Evolutionary conservation across 1,284 basidiomycete species (phyloP).

Genomic region (Quambalaria eucalypti): DNA sequence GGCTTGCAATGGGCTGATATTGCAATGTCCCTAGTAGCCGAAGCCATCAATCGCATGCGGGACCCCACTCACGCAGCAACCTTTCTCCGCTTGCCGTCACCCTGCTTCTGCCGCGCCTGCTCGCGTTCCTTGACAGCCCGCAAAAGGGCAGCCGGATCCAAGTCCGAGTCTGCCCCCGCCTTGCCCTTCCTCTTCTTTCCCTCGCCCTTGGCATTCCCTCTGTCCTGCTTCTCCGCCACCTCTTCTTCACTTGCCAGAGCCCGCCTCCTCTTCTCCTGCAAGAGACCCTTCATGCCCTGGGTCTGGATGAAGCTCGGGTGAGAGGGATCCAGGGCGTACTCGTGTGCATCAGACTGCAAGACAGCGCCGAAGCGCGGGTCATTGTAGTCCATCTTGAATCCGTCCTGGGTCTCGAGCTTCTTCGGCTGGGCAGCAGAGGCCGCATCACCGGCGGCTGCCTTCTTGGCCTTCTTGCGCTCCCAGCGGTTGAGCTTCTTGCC

Average conservation of each 20-base stretch:
- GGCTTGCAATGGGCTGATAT: too few species aligned
- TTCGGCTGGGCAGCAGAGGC: slow-evolving; percentile 40
- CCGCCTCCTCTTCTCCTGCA: slow-evolving; percentile 24
- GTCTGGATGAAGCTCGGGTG: slow-evolving; percentile 57
- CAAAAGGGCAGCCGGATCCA: too few species aligned
- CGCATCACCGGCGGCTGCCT: slow-evolving; percentile 47
- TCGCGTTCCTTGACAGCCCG: too few species aligned
- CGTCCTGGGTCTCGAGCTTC: slow-evolving; percentile 39
- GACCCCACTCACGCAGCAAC: too few species aligned
- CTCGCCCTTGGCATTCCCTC: background rate
- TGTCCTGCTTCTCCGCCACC: background rate
- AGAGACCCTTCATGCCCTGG: slow-evolving; percentile 38
- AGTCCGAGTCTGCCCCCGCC: too few species aligned
- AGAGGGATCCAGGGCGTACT: slow-evolving; percentile 89
- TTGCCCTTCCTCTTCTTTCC: background rate
- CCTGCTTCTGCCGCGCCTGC: too few species aligned
- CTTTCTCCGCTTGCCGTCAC: too few species aligned
- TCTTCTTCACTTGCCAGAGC: background rate
- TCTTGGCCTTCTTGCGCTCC: slow-evolving; percentile 26
- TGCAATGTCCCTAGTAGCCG: too few species aligned
- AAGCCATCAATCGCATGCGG: too few species aligned
- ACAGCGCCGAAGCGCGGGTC: slow-evolving; percentile 81
- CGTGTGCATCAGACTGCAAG: slow-evolving; percentile 65
- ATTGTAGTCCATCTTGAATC: slow-evolving; percentile 71
- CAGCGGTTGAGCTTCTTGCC: slow-evolving; percentile 53